Evolutionary conservation across 1,284 basidiomycete genomes (phyloP), one percentile per base, ranked within the genome.

Genomic region (Trametes versicolor): DNA sequence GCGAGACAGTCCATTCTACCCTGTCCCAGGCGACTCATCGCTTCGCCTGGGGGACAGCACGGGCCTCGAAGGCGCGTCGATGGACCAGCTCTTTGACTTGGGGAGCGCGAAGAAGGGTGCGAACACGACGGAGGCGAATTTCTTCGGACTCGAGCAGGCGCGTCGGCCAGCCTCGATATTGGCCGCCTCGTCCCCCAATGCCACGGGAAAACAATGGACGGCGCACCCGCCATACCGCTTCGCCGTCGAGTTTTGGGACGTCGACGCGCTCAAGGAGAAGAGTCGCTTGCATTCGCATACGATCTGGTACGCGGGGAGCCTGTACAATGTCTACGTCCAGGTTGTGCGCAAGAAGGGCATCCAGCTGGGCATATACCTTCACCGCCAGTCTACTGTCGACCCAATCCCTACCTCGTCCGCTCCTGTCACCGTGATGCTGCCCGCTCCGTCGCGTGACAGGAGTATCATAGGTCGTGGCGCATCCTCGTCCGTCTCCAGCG

Each of bases 281-380:
- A 89, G 89, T 62, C 84, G 95, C 69, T 82, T 92, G 60, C 85
- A 92, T 71, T 92, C 88, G 6, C 88, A 89, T 58, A 93, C 91
- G 4, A 81, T 95, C 41, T 94, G 92, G 88, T 91, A 92, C 72
- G 91, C 88, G 6, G 92, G 92, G 43, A 94, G 86, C 72, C 77
- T 92, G 70, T 94, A 88, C 79, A 95, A 96, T 69, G 88, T 96
- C 6, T 98, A 97, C 73, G 89, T 97, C 41, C 95, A 97, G 74
- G 86, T 95, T 55, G 87, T 92, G 49, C 84, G 87, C 65, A 91
- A 91, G 80, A 92, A 89, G 77, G 82, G 86, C 72, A 71, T 87
- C 1, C 95, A 98, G 75, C 83, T 98, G 0, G 96, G 96, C 1
- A 89, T 98, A 55, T 98, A 98, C 73, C 83, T 98, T 2, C 95